A percentile compares a stretch with the other conserved stretches of the same genome.
phyloP scores from a whole-genome alignment of 23 red algal genomes.

The Pyropia yezoensis region DNA sequence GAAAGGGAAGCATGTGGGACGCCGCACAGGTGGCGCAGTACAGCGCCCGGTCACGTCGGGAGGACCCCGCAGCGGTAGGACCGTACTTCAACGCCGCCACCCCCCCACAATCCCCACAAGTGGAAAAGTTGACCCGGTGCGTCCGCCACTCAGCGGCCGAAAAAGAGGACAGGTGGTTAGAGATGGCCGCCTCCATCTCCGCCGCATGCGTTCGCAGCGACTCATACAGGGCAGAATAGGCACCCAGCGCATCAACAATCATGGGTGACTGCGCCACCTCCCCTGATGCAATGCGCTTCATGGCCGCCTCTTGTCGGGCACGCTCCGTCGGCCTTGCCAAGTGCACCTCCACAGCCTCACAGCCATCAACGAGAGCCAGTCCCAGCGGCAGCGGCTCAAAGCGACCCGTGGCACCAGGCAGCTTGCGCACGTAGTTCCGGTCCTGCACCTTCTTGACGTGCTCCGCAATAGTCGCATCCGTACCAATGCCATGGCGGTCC shows the following conservation, averaged over 20 bases:
- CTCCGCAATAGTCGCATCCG: constrained; percentile 97
- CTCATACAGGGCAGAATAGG: constrained; percentile 16
- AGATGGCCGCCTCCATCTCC: constrained; percentile 35
- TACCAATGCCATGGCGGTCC: constrained; percentile 94
- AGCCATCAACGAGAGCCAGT: constrained; percentile 69
- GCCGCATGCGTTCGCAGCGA: constrained; percentile 11
- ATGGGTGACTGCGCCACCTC: constrained; percentile 19
- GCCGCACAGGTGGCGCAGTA: constrained; percentile 13
- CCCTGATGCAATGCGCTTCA: constrained; percentile 36
- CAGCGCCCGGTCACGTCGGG: constrained; percentile 23
- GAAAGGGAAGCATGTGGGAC: constrained; percentile 27
- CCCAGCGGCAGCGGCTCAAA: constrained; percentile 83
- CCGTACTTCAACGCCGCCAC: constrained; percentile 13
- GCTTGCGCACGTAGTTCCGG: constrained; percentile 81
- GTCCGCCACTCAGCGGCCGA: constrained; percentile 3
- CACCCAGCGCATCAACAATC: constrained; percentile 11
- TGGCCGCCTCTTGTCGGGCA: constrained; percentile 61
- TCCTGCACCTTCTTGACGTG: constrained; percentile 94
- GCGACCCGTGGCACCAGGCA: constrained; percentile 8
- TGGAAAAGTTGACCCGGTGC: constrained; percentile 20
- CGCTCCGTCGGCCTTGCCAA: constrained; percentile 75
- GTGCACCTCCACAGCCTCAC: constrained; percentile 65
- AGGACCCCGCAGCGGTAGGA: constrained; percentile 5
- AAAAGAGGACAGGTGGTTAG: constrained; percentile 11
- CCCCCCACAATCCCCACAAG: constrained; percentile 21